phyloP scores from a whole-genome alignment of 1,139 yeast species.

The Pichia sp. region DNA sequence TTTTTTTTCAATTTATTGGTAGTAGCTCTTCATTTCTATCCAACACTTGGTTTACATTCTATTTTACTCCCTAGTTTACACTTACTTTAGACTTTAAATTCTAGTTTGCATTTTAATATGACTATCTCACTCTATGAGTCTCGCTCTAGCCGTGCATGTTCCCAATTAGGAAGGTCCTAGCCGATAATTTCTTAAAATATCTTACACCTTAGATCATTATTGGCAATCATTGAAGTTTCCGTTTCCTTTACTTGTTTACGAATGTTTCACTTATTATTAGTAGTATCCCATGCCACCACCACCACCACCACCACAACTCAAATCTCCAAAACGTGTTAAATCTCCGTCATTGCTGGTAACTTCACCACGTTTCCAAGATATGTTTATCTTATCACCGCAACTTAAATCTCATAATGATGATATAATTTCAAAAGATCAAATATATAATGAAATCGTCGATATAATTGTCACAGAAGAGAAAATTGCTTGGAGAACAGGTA shows the following conservation, averaged over 20 bases:
- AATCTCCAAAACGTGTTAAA: slow-evolving; percentile 8
- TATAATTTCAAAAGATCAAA: slow-evolving; percentile 17
- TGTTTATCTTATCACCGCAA: not conserved
- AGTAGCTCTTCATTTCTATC: no score
- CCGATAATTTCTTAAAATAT: no score
- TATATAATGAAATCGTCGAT: slow-evolving; percentile 34
- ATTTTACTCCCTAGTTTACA: no score
- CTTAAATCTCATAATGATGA: slow-evolving; percentile 1
- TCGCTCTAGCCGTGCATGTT: no score
- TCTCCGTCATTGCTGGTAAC: slow-evolving; percentile 20
- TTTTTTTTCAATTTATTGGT: no score
- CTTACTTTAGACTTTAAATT: no score
- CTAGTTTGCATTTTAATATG: no score
- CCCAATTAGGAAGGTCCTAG: not conserved
- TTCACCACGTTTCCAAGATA: slow-evolving; percentile 14
- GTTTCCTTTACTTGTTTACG: no score
- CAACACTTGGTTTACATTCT: no score
- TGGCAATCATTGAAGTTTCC: no score
- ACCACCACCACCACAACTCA: not conserved
- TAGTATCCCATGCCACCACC: not conserved
- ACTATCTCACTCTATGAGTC: no score
- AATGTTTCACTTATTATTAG: not conserved
- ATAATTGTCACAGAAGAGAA: slow-evolving; percentile 41
- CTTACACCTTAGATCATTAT: no score
- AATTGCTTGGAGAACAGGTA: slow-evolving; percentile 37